Percentiles rank a stretch among this genome's conserved stretches.
These are phyloP conservation scores for Bauhinia variegata DNA, from an alignment of 306 rosid species.

Conservation along the genomic window DNA sequence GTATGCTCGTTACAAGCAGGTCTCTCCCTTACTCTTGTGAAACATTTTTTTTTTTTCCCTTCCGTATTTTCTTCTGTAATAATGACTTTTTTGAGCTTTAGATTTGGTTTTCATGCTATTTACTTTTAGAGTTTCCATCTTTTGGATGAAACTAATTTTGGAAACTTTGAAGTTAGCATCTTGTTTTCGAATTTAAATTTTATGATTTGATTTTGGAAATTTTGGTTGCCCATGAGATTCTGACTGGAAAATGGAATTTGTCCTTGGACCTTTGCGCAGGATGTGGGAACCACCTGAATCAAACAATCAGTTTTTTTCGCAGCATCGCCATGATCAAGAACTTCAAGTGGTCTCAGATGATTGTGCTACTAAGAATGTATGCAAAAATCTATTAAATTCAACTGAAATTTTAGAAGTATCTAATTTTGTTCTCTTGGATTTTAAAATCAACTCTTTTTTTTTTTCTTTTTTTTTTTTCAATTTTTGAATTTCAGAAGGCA, in stretches of 20 bases:
- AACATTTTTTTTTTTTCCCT: not conserved
- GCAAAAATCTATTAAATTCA: not conserved
- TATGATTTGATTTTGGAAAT: conserved; percentile 25
- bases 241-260: not conserved
- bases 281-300: conserved; percentile 74
- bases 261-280: conserved; percentile 55
- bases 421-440: not conserved
- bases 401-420: not conserved
- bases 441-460: not conserved
- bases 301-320: conserved; percentile 56
- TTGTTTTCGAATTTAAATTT: conserved; percentile 26
- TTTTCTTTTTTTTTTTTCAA: not conserved
- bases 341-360: conserved; percentile 73
- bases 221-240: not conserved
- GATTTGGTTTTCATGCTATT: conserved; percentile 13
- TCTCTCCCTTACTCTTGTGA: conserved; percentile 23
- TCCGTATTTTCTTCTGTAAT: not conserved
- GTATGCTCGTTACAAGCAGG: conserved; percentile 87
- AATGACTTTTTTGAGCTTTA: not conserved
- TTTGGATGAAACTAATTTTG: conserved; percentile 12
- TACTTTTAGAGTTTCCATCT: not conserved
- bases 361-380: conserved; percentile 56
- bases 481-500: conserved; percentile 53
- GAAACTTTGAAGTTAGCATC: conserved; percentile 14
- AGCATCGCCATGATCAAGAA: conserved; percentile 69